These are phyloP conservation scores for Cystobasidiopsis lactophilus DNA, from an alignment of 768 basidiomycete genomes.

Conservation along the genomic window DNA sequence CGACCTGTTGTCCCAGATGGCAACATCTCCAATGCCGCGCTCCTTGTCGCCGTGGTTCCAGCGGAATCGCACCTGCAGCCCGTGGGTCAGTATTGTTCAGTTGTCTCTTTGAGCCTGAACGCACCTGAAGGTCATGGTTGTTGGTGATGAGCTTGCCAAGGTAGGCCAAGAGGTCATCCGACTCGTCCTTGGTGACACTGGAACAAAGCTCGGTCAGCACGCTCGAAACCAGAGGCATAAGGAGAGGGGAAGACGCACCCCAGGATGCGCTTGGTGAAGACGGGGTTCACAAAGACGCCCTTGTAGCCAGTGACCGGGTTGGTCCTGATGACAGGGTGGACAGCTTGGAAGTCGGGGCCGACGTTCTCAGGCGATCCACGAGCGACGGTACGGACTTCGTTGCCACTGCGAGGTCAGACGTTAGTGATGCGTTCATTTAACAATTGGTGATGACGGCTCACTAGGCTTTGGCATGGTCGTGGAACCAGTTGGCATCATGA, in stretches of 20 bases:
- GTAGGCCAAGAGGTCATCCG: conserved; percentile 23
- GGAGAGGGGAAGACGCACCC: neutral
- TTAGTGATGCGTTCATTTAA: too few relatives aligned
- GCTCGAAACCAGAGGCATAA: too few relatives aligned
- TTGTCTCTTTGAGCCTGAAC: too few relatives aligned
- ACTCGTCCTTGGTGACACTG: conserved; percentile 13
- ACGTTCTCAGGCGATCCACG: neutral
- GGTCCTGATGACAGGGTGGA: conserved; percentile 52
- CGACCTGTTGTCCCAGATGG: conserved; percentile 25
- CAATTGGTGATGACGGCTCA: too few relatives aligned
- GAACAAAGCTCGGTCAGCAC: conserved; percentile 10
- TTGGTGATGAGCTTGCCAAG: conserved; percentile 17
- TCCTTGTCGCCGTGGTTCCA: neutral
- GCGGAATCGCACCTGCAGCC: conserved; percentile 20
- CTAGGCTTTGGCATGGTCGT: conserved; percentile 23
- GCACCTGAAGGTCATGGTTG: conserved; percentile 24
- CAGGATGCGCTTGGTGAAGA: conserved; percentile 32
- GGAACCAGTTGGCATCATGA: conserved; percentile 26
- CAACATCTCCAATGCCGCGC: conserved; percentile 12
- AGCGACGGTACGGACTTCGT: neutral
- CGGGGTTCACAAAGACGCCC: conserved; percentile 63
- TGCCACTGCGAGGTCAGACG: too few relatives aligned
- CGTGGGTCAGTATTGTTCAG: conserved; percentile 24
- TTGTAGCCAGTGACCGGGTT: conserved; percentile 77
- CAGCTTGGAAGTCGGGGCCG: conserved; percentile 2